A percentile compares a stretch with the other conserved stretches of the same genome.
phyloP scores from a whole-genome alignment of 1,284 basidiomycete genomes.

The Pseudozyma sp. region DNA sequence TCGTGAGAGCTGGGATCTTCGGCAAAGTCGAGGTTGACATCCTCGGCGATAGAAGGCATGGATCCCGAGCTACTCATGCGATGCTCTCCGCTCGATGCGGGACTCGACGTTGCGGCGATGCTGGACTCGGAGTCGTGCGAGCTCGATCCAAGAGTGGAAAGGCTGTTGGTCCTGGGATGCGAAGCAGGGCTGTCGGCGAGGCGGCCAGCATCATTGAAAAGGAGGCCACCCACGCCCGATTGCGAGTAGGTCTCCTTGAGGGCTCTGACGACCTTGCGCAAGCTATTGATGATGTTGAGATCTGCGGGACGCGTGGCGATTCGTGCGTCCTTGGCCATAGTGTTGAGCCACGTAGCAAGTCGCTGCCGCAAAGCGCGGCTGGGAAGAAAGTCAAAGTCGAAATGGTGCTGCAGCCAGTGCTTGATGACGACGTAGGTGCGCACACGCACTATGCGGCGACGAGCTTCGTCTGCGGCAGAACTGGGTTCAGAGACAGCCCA shows the following conservation, averaged over 20 bases:
- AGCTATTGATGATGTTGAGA: conserved; percentile 50
- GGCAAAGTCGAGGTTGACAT: conserved; percentile 42
- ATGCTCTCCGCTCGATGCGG: conserved; percentile 13
- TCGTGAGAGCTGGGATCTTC: conserved; percentile 34
- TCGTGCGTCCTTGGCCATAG: conserved; percentile 38
- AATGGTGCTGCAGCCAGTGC: conserved; percentile 61
- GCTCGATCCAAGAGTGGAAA: conserved; percentile 32
- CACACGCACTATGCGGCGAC: conserved; percentile 59
- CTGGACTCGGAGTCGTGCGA: conserved; percentile 30
- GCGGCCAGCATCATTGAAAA: conserved; percentile 42
- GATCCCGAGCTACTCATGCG: conserved; percentile 18
- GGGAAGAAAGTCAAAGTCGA: conserved; percentile 61
- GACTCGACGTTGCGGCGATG: conserved; percentile 1
- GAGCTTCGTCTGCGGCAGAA: conserved; percentile 52
- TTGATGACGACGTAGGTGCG: conserved; percentile 63
- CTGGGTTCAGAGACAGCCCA: conserved; percentile 53
- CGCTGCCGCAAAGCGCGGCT: conserved; percentile 49
- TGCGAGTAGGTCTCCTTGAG: conserved; percentile 58
- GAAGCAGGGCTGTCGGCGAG: conserved; percentile 16
- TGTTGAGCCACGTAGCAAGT: conserved; percentile 59
- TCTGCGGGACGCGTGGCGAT: conserved; percentile 42
- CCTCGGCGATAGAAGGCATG: conserved; percentile 19
- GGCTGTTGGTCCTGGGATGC: conserved; percentile 31
- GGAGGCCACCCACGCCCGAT: conserved; percentile 50
- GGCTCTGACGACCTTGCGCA: conserved; percentile 54